Conservation (phyloP, 371 early-diverging fungal genomes). For the Mortierella sp. region DNA sequence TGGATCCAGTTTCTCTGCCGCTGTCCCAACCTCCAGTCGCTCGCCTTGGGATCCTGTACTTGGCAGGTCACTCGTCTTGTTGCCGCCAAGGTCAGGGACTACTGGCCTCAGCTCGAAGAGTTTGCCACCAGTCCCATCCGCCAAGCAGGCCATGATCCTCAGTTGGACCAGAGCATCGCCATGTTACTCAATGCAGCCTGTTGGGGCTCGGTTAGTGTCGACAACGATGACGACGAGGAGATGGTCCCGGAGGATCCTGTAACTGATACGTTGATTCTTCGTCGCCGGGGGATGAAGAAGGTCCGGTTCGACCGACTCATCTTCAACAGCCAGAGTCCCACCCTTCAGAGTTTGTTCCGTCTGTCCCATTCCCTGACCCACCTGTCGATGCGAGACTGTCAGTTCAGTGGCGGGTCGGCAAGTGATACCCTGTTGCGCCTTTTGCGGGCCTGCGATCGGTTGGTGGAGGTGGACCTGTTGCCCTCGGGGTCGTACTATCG, state of each 20-base stretch:
- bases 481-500: background rate
- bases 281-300: background rate
- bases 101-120: background rate
- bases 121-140: background rate
- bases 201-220: background rate
- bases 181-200: background rate
- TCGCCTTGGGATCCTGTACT: background rate
- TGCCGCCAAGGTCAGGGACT: background rate
- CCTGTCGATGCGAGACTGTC: slow-evolving; percentile 2
- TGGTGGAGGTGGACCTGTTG: slow-evolving; percentile 3
- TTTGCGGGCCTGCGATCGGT: background rate
- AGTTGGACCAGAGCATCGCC: background rate
- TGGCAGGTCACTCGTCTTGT: background rate
- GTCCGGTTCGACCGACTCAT: background rate
- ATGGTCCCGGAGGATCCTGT: background rate
- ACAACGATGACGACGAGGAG: background rate
- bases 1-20: background rate
- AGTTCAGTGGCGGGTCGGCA: background rate
- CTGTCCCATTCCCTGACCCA: background rate
- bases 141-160: background rate
- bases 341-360: background rate
- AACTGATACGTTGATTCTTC: too few relatives aligned
- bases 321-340: background rate
- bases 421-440: background rate
- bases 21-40: slow-evolving; percentile 2